phyloP scores from a whole-genome alignment of 78 protist genomes.

The Protostelium mycophagum region DNA sequence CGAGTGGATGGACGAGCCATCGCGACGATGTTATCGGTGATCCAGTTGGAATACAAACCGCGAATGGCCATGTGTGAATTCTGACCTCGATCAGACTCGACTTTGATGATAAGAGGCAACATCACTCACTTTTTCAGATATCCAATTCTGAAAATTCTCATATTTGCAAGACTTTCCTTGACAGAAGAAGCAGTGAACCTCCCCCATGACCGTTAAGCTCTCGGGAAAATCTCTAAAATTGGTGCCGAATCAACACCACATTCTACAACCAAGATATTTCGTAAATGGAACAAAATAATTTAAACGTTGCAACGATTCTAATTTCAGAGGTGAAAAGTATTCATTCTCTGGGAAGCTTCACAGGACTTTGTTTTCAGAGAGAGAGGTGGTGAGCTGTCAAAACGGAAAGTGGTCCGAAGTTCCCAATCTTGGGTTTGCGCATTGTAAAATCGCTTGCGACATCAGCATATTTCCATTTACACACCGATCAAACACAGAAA shows the following conservation, averaged over 20 bases:
- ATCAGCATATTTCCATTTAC: too few species aligned
- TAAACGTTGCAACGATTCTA: too few species aligned
- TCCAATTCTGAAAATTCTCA: slow-evolving; percentile 10
- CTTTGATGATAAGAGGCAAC: background rate
- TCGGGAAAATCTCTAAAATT: background rate
- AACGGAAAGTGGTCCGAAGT: too few species aligned
- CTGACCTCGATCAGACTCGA: slow-evolving; percentile 5
- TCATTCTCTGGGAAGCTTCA: too few species aligned
- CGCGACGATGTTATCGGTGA: slow-evolving; percentile 9
- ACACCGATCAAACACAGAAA: background rate
- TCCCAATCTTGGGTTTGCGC: too few species aligned
- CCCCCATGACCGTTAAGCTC: background rate
- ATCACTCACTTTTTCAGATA: background rate
- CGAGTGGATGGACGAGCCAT: slow-evolving; percentile 5
- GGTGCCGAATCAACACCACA: too few species aligned
- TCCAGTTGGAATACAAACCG: slow-evolving; percentile 12
- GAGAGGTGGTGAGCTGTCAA: too few species aligned
- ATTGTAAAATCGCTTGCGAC: too few species aligned
- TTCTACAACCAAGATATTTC: too few species aligned
- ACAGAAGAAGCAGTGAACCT: slow-evolving; percentile 4
- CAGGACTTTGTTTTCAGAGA: too few species aligned
- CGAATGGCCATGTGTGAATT: background rate
- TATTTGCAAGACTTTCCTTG: slow-evolving; percentile 11
- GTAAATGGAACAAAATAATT: too few species aligned
- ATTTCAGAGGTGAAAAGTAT: too few species aligned